These are phyloP conservation scores for Geosmithia putterillii DNA, from an alignment of 2,329 filamentous ascomycete genomes.

Conservation along the genomic window DNA sequence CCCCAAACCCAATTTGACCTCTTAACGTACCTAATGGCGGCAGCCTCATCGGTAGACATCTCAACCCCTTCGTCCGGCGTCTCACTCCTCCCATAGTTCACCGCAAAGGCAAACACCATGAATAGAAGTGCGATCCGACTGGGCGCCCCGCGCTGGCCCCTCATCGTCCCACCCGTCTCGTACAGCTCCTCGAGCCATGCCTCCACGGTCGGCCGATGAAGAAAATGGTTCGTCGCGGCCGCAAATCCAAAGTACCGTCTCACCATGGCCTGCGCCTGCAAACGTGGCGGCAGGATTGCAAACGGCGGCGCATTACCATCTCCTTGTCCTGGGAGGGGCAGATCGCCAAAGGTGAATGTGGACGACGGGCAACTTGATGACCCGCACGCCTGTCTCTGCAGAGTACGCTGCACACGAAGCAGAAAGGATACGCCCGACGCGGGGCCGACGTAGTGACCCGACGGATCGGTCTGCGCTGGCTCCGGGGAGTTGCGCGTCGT, in stretches of 20 bases:
- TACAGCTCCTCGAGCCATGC: conserved; percentile 31
- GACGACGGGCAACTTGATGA: conserved; percentile 18
- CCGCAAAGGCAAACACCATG: conserved; percentile 36
- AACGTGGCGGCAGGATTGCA: conserved; percentile 25
- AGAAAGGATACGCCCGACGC: conserved; percentile 8
- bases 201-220: conserved; percentile 38
- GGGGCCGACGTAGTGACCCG: conserved; percentile 9
- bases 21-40: conserved; percentile 18
- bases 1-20: background rate
- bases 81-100: conserved; percentile 19
- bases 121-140: conserved; percentile 30
- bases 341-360: conserved; percentile 37
- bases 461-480: conserved; percentile 8
- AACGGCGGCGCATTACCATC: conserved; percentile 14
- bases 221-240: conserved; percentile 41
- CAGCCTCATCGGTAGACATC: conserved; percentile 11
- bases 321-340: conserved; percentile 24
- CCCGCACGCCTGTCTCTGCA: conserved; percentile 20
- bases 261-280: conserved; percentile 22
- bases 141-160: conserved; percentile 8
- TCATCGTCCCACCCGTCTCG: conserved; percentile 16
- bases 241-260: conserved; percentile 44
- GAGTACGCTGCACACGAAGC: conserved; percentile 7
- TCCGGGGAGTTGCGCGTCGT: conserved; percentile 7
- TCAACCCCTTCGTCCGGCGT: conserved; percentile 22